Conservation (phyloP, 768 basidiomycete genomes). For the Leucocoprinus leucothites region DNA sequence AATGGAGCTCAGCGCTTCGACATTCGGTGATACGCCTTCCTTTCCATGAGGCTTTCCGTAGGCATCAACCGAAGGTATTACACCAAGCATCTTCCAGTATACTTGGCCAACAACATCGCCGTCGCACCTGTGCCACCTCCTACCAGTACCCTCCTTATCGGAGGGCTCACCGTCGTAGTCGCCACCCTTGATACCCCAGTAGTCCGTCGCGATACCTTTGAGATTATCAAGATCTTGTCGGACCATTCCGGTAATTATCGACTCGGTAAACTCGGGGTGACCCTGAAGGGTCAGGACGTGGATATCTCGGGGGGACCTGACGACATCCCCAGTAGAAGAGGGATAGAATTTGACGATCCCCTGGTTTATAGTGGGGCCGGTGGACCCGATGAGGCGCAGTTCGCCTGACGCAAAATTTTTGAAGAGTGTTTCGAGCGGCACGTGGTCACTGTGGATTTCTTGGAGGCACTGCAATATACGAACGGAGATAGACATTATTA, state of each 20-base stretch:
- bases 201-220: constrained; percentile 28
- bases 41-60: not conserved
- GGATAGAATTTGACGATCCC: constrained; percentile 60
- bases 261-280: constrained; percentile 83
- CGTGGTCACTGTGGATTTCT: constrained; percentile 89
- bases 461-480: constrained; percentile 58
- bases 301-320: constrained; percentile 40
- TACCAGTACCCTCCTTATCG: constrained; percentile 31
- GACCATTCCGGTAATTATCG: constrained; percentile 55
- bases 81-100: constrained; percentile 45
- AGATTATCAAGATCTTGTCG: constrained; percentile 52
- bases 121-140: constrained; percentile 36
- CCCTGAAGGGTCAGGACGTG: constrained; percentile 86
- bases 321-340: not conserved
- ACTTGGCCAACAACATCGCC: constrained; percentile 39
- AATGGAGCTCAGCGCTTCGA: not conserved
- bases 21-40: not conserved
- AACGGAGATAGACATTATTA: constrained; percentile 7
- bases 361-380: constrained; percentile 57
- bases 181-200: constrained; percentile 8
- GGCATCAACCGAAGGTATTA: constrained; percentile 13
- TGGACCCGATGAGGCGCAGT: constrained; percentile 65
- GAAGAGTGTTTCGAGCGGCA: constrained; percentile 41
- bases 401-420: constrained; percentile 29
- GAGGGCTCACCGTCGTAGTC: not conserved